Base-by-base conservation (phyloP, 441 rosid genomes). In the Gossypium gossypioides region DNA sequence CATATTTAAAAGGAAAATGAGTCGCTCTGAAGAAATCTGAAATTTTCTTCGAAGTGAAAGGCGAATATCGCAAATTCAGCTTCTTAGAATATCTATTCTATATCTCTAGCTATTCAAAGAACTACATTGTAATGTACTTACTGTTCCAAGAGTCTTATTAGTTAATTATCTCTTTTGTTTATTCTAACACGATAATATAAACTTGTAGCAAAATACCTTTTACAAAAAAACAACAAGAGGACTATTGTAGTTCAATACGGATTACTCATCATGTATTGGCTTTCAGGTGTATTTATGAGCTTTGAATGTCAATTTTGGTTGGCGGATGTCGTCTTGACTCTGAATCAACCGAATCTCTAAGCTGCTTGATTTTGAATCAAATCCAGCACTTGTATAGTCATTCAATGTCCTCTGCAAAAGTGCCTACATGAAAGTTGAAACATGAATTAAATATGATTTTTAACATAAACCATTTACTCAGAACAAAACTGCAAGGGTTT, bases 331-430 rank as follows among this genome's bases (percentile, higher is more conserved):
- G 2, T 93, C 94, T 72, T 96, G 99, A 79, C 98, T 89, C 79
- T 93, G 99, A 77, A 96, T 87, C 76, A 96, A 75, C 72, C 96
- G 86, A 72, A 96, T 96, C 77, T 96, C 99, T 83, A 96, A 84
- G 78, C 98, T 93, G 83, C 99, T 93, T 9, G 98, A 81, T 37
- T 84, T 62, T 0, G 84, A 85, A 84, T 90, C 80, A 50, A 79
- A 93, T 64, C 91, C 94, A 0, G 84, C 96, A 1, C 75, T 75
- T 40, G 27, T 5, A 68, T 96, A 96, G 73, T 90, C 99, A 76
- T 78, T 80, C 78, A 93, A 61, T 2, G 99, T 96, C 78, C 94
- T 88, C 75, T 75, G 89, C 68, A 96, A 80, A 75, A 96, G 84
- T 2, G 87, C 97, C 99, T 96, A 78, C 79, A 74, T 4, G 18